Evolutionary conservation across 2,329 filamentous ascomycete species (phyloP), one percentile per base, ranked within the genome.

Genomic region (Geosmithia morbida): DNA sequence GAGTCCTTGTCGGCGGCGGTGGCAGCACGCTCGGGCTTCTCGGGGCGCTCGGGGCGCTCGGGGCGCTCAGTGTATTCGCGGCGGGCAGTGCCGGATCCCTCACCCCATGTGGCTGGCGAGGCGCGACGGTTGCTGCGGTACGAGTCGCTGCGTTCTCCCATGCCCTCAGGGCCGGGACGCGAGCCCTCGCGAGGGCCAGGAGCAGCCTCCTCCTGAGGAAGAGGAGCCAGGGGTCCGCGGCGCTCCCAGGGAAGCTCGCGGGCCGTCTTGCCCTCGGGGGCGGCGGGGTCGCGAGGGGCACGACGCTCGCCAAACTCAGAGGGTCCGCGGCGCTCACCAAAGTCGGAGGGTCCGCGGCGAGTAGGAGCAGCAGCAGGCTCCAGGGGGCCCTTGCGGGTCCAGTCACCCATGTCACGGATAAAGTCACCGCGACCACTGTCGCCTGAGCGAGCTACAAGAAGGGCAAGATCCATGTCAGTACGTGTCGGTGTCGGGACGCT

Each of bases 1-100:
- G 81, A 94, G 62, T 97, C 92, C 59, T 86, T 79, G 51, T 98
- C 92, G 45, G 92, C 85, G 41, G 92, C 92, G 48, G 86, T 97
- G 19, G 85, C 85, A 46, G 74, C 74, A 48, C 68, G 66, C 48
- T 74, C 74, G 13, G 81, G 77, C 51, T 81, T 78, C 56, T 89
- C 85, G 58, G 84, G 79, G 57, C 84, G 78, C 46, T 73, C 72
- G 26, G 81, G 80, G 59, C 85, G 79, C 41, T 87, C 86, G 51
- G 86, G 85, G 52, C 87, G 79, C 16, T 42, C 6, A 20, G 87
- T 87, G 29, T 84, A 85, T 52, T 88, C 85, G 59, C 85, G 80
- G 50, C 74, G 71, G 44, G 22, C 22, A 26, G 22, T 4, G 22
- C 22, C 22, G 8, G 22, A 26, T 26, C 79, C 80, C 55, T 83